phyloP scores from a whole-genome alignment of 129 eudicot species.

The Flaveria bidentis region DNA sequence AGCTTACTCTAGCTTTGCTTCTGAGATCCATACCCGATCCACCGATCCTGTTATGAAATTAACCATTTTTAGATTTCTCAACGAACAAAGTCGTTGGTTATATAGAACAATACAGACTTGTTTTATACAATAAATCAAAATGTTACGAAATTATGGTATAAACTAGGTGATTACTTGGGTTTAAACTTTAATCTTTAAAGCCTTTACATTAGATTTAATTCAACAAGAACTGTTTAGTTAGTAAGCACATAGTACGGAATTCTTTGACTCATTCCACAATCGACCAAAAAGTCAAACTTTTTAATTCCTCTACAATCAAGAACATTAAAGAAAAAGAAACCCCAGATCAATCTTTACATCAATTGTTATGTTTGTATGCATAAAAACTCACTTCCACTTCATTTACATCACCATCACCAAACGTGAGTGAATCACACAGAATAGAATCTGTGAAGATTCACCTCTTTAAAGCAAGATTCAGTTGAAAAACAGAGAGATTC shows the following conservation, averaged over 20 bases:
- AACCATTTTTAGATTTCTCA: constrained; percentile 21
- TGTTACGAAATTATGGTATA: too few species aligned
- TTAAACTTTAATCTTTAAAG: too few species aligned
- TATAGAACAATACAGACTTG: too few species aligned
- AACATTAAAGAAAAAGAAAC: background rate
- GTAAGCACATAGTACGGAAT: constrained; percentile 1
- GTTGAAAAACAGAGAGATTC: background rate
- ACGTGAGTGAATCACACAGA: background rate
- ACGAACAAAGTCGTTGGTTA: background rate
- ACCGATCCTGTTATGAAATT: constrained; percentile 69
- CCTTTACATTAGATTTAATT: background rate
- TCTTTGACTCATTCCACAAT: constrained; percentile 11
- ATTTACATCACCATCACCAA: too few species aligned
- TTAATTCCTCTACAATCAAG: constrained; percentile 1
- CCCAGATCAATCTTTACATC: constrained; percentile 21
- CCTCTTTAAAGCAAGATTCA: background rate
- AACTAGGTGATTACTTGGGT: too few species aligned
- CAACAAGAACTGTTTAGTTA: background rate
- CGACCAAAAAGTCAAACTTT: constrained; percentile 8
- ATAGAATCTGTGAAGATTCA: background rate
- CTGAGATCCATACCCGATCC: constrained; percentile 87
- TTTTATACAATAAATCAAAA: too few species aligned
- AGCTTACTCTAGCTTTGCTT: constrained; percentile 89
- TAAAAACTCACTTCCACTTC: too few species aligned
- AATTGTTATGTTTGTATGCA: background rate